Conservation (phyloP, 1,284 basidiomycete genomes). For the Fomitopsis pinicola region DNA sequence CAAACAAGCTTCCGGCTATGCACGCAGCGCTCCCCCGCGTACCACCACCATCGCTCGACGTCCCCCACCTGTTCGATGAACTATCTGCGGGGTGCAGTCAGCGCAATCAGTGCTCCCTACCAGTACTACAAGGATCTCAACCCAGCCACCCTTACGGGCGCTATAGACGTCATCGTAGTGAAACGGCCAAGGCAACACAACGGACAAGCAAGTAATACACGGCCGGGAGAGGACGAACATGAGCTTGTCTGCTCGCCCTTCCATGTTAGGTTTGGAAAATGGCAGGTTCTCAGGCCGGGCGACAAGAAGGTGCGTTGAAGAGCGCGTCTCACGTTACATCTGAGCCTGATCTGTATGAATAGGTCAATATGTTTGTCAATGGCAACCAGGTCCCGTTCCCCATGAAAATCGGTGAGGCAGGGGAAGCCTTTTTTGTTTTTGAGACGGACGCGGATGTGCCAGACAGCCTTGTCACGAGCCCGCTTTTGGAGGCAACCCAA, state of each 20-base stretch:
- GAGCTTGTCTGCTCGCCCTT: conserved; percentile 94
- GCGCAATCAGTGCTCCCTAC: conserved; percentile 74
- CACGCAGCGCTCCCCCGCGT: background rate
- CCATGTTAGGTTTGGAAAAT: conserved; percentile 97
- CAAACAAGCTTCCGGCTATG: background rate
- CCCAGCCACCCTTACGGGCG: conserved; percentile 91
- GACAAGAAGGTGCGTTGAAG: conserved; percentile 79
- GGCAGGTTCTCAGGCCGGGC: conserved; percentile 90
- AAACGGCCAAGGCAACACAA: conserved; percentile 46
- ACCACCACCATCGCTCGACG: conserved; percentile 4
- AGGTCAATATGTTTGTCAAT: conserved; percentile 85
- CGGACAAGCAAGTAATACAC: conserved; percentile 9
- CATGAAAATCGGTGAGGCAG: conserved; percentile 99
- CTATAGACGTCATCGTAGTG: conserved; percentile 96
- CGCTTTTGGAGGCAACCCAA: conserved; percentile 69
- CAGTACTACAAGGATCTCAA: conserved; percentile 87
- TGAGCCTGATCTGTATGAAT: background rate
- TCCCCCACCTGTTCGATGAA: conserved; percentile 47
- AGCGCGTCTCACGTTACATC: background rate
- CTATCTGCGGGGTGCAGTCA: conserved; percentile 79
- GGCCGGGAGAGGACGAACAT: conserved; percentile 48
- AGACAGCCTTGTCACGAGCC: conserved; percentile 90
- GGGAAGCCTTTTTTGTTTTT: conserved; percentile 98
- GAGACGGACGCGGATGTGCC: conserved; percentile 96
- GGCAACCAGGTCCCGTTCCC: conserved; percentile 81